Conservation (phyloP, 2,329 filamentous ascomycete species). For the Xylaria sp. region DNA sequence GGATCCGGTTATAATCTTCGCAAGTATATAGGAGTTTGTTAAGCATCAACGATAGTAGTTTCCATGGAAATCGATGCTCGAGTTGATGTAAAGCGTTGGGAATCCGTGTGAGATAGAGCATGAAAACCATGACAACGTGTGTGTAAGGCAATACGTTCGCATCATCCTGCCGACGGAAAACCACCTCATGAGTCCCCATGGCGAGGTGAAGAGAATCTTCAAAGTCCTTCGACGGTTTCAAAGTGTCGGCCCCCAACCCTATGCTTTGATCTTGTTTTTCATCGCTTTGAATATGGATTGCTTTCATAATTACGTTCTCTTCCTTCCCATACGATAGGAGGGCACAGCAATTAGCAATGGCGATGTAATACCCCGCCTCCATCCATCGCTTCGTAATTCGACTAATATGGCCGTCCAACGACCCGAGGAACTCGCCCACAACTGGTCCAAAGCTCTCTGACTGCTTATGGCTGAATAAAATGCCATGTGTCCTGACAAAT, state of each 20-base stretch:
- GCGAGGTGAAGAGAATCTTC: constrained; percentile 43
- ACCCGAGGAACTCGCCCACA: constrained; percentile 59
- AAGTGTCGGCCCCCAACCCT: constrained; percentile 40
- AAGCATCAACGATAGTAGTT: constrained; percentile 54
- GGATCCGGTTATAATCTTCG: constrained; percentile 50
- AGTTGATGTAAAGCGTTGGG: constrained; percentile 56
- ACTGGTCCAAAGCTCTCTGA: constrained; percentile 58
- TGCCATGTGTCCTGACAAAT: constrained; percentile 72
- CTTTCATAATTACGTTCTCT: constrained; percentile 58
- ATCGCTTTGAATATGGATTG: constrained; percentile 49
- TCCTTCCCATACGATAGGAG: constrained; percentile 64
- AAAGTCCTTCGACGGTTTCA: constrained; percentile 33
- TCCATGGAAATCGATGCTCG: constrained; percentile 63
- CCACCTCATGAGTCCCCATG: constrained; percentile 48
- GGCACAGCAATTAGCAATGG: constrained; percentile 63
- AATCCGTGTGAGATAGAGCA: constrained; percentile 57
- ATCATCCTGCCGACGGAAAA: constrained; percentile 64
- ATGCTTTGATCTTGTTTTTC: constrained; percentile 40
- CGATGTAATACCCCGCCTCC: constrained; percentile 64
- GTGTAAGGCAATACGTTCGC: constrained; percentile 69
- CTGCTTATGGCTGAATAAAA: constrained; percentile 67
- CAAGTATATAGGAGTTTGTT: constrained; percentile 52
- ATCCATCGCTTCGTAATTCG: constrained; percentile 62
- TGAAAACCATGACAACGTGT: constrained; percentile 70
- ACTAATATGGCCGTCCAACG: constrained; percentile 67